Evolutionary conservation across 2,329 filamentous ascomycete genomes (phyloP), one percentile per base, ranked within the genome.

Genomic region (Paraphaeosphaeria sporulosa): DNA sequence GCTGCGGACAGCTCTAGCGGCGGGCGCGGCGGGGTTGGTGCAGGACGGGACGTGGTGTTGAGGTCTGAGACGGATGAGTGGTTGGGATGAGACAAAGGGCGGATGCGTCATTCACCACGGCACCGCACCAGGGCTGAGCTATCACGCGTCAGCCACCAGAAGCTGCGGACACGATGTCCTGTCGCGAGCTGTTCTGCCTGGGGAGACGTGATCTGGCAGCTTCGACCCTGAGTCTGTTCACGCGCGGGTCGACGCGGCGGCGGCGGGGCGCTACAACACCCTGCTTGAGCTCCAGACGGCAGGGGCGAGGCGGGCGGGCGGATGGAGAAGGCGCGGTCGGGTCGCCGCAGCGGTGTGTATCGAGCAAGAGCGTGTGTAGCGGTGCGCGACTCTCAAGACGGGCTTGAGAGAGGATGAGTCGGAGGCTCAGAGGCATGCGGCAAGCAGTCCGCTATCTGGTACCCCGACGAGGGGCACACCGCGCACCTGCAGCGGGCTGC

Each of bases 1-100:
- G 58, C 55, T 62, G 62, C 51, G 47, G 50, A 40, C 32, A 53
- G 59, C 55, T 64, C 55, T 58, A 55, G 52, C 55, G 32, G 40
- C 34, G 46, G 34, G 30, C n/a, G 34, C 25, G 46, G 19, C 12
- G 25, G 47, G 49, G 17, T 15, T 13, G 36, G 43, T 17, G 34
- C 10, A 21, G 23, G 25, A n/a, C 21, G 21, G 12, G 40, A 19
- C 17, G 52, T 49, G 58, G 53, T 42, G 58, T 51, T 47, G 50
- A 62, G 23, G 48, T 55, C 30, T 44, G 47, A 44, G 57, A 56
- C 21, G 54, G 49, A 46, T 15, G 38, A 27, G 21, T 30, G 56
- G 48, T n/a, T 43, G 32, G 19, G 55, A 50, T 44, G 48, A 53
- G 57, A 54, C 57, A 57, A 57, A 57, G 55, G 52, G 42, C 52